Evolutionary conservation across 441 rosid genomes (phyloP), one percentile per base, ranked within the genome.

Genomic region (Iberis amara): DNA sequence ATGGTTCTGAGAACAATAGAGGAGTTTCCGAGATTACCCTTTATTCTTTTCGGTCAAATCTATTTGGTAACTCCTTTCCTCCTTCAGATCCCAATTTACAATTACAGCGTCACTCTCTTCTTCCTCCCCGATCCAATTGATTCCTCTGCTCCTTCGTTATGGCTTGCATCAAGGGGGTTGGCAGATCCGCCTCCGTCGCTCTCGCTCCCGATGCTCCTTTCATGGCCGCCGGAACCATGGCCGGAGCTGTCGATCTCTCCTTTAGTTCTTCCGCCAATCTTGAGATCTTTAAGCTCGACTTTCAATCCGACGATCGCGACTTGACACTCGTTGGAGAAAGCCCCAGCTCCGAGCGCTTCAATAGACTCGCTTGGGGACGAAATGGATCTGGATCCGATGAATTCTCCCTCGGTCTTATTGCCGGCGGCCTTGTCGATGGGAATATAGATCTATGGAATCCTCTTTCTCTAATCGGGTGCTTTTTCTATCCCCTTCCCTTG

Each of bases 171-270:
- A 94, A 94, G 78, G 82, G 80, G 38, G 94, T 83, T 41, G 85
- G 58, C 63, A 69, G 96, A 80, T 94, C 96, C 77, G 95, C 99
- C 77, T 79, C 86, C 39, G 89, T 83, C 64, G 96, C 96, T 11
- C 56, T 94, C 44, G 80, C 97, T 44, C 97, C 97, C 69, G 97
- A 89, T 23, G 84, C 85, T 38, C 95, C 89, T 2, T 94, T 89
- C 80, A 71, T 94, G 87, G 99, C 97, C 11, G 89, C 97, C 18
- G 99, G 99, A 9, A 94, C 99, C 55, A 85, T 89, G 97, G 97
- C 97, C 6, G 97, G 96, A 39, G 99, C 96, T 7, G 96, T 89
- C 66, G 97, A 94, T 83, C 79, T 75, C 53, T 86, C 95, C 10
- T 89, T 89, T 63, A 94, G 97, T 61, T 89, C 97, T 7, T 81